Conservation (phyloP, 345 rosid species). For the Melastoma malabathricum region DNA sequence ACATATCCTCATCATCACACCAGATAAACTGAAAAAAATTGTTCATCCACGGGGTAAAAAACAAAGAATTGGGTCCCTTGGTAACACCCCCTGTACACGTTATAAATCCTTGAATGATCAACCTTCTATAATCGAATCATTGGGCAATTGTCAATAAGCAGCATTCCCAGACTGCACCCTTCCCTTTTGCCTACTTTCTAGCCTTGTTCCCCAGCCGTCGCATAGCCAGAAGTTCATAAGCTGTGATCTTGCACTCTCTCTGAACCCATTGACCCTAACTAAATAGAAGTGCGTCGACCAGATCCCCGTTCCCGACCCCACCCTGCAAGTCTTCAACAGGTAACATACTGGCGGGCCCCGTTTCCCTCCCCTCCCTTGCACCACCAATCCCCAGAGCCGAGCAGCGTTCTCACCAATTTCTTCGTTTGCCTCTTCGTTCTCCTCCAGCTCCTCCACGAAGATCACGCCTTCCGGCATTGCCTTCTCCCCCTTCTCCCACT, state of each 20-base stretch:
- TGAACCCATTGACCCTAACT: conserved; percentile 45
- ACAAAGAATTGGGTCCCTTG: no score
- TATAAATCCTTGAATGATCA: no score
- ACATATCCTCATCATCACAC: no score
- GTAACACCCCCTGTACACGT: no score
- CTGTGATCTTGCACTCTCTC: conserved; percentile 39
- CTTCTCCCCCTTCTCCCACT: conserved; percentile 40
- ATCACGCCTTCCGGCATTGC: conserved; percentile 64
- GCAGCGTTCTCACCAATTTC: conserved; percentile 3
- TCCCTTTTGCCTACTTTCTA: no score
- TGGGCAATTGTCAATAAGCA: no score
- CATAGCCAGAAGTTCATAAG: conserved; percentile 53
- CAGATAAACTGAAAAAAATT: no score
- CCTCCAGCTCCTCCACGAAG: conserved; percentile 47
- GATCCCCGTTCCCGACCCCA: conserved; percentile 30
- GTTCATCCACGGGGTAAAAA: no score
- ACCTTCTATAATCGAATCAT: no score
- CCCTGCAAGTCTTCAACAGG: conserved; percentile 48
- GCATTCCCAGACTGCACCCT: no score
- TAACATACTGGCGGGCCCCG: conserved; percentile 49
- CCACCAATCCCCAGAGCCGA: conserved; percentile 70
- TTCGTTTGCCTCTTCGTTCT: conserved; percentile 6
- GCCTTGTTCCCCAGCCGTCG: no score
- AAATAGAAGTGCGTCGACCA: conserved; percentile 59
- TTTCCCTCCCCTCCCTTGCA: conserved; percentile 46